Conservation (phyloP, 2,329 filamentous ascomycete species). For the Scedosporium boydii region DNA sequence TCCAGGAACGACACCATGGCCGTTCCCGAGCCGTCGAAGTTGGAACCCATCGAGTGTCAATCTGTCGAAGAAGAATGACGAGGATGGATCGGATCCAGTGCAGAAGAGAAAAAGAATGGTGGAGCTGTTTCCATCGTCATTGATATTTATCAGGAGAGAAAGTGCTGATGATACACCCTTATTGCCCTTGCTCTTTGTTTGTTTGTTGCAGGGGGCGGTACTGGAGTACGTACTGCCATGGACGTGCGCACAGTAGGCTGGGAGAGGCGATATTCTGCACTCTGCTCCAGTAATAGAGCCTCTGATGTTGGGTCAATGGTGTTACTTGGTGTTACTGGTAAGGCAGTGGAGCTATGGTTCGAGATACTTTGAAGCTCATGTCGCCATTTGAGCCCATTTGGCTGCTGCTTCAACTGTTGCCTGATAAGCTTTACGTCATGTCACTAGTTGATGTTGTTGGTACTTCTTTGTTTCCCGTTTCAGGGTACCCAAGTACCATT, state of each 20-base stretch:
- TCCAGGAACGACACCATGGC: neutral
- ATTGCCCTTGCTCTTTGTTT: neutral
- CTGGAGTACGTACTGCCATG: neutral
- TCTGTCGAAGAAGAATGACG: neutral
- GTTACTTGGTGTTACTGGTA: too few relatives aligned
- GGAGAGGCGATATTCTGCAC: too few relatives aligned
- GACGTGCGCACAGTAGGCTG: too few relatives aligned
- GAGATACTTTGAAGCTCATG: too few relatives aligned
- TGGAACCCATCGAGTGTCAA: neutral
- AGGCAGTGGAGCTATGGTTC: too few relatives aligned
- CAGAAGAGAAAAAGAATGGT: neutral
- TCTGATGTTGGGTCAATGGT: too few relatives aligned
- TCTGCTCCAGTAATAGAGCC: too few relatives aligned
- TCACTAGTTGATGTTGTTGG: neutral
- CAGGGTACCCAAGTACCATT: too few relatives aligned
- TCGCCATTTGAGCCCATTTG: too few relatives aligned
- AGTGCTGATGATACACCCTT: neutral
- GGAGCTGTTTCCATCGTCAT: neutral
- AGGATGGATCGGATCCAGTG: neutral
- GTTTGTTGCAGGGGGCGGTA: neutral
- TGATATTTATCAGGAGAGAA: neutral
- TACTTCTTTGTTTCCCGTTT: neutral
- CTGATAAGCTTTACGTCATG: conserved; percentile 1
- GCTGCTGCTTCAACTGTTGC: too few relatives aligned
- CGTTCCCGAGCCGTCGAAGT: neutral